Conservation (phyloP, 768 basidiomycete species). For the Phylloporus sp. region DNA sequence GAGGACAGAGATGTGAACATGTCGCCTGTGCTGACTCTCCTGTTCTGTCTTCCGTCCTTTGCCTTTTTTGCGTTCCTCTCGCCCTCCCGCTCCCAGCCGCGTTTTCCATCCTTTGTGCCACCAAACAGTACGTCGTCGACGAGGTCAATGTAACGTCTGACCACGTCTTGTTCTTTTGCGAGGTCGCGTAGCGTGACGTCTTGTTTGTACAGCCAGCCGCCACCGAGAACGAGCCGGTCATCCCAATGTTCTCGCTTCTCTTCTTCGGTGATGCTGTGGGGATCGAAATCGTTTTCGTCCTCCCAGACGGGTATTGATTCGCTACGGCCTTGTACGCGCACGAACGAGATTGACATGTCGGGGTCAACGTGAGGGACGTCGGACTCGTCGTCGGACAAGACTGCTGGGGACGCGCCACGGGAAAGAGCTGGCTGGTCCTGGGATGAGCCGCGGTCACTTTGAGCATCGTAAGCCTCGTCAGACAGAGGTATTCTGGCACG, state of each 20-base stretch:
- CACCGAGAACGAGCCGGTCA: constrained; percentile 70
- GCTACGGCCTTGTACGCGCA: constrained; percentile 61
- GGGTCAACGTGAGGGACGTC: constrained; percentile 40
- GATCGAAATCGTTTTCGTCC: constrained; percentile 49
- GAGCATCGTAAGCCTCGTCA: constrained; percentile 79
- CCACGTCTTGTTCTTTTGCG: constrained; percentile 49
- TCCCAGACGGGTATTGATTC: constrained; percentile 79
- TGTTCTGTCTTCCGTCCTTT: constrained; percentile 35
- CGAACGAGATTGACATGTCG: constrained; percentile 61
- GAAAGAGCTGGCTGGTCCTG: constrained; percentile 35
- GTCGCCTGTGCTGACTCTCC: constrained; percentile 30
- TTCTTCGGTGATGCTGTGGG: constrained; percentile 43
- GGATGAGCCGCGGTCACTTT: constrained; percentile 59
- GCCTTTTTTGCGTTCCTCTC: constrained; percentile 43
- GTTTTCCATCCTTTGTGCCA: constrained; percentile 43
- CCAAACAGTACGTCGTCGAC: constrained; percentile 79
- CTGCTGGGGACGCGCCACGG: constrained; percentile 40
- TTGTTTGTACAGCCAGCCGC: constrained; percentile 77
- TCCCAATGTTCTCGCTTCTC: constrained; percentile 74
- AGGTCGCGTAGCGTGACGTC: constrained; percentile 54
- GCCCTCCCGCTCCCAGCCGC: constrained; percentile 46
- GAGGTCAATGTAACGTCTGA: constrained; percentile 63
- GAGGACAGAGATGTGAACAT: constrained; percentile 23
- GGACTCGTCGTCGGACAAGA: constrained; percentile 36
- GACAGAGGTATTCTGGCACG: constrained; percentile 64